phyloP scores from a whole-genome alignment of 2,329 filamentous ascomycete species.

The Acephala macrosclerotiorum region DNA sequence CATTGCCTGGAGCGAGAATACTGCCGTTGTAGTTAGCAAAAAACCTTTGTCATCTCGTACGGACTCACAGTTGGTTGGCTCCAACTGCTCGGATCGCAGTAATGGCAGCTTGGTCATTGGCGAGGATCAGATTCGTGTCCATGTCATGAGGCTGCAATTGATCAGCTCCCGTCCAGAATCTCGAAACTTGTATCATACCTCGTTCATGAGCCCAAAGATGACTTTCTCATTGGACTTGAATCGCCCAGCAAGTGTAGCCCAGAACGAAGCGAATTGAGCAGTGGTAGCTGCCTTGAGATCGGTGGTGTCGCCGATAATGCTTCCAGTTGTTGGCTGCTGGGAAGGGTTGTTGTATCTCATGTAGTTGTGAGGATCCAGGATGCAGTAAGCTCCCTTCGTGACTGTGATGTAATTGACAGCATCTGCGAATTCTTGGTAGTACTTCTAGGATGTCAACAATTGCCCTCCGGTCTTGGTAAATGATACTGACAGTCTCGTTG shows the following conservation, averaged over 20 bases:
- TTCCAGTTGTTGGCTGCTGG: slow-evolving; percentile 55
- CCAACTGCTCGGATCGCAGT: slow-evolving; percentile 52
- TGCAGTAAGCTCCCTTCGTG: slow-evolving; percentile 53
- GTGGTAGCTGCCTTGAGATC: slow-evolving; percentile 55
- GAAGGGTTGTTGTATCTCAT: slow-evolving; percentile 61
- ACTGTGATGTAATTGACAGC: slow-evolving; percentile 58
- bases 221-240: slow-evolving; percentile 56
- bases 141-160: slow-evolving; percentile 55
- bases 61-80: slow-evolving; percentile 50
- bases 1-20: slow-evolving; percentile 57
- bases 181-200: slow-evolving; percentile 24
- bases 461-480: neutral
- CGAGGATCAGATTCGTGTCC: slow-evolving; percentile 52
- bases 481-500: slow-evolving; percentile 51
- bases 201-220: slow-evolving; percentile 58
- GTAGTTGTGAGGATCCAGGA: slow-evolving; percentile 61
- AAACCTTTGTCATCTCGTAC: neutral
- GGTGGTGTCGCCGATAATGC: slow-evolving; percentile 55
- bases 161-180: neutral
- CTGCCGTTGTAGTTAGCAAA: slow-evolving; percentile 18
- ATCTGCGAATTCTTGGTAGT: slow-evolving; percentile 53
- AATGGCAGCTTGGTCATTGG: slow-evolving; percentile 56
- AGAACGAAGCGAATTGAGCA: slow-evolving; percentile 55
- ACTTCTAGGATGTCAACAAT: slow-evolving; percentile 34
- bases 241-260: slow-evolving; percentile 54